Base-by-base conservation (phyloP, 2,329 filamentous ascomycete genomes). In the Ophiostoma pallidulum region DNA sequence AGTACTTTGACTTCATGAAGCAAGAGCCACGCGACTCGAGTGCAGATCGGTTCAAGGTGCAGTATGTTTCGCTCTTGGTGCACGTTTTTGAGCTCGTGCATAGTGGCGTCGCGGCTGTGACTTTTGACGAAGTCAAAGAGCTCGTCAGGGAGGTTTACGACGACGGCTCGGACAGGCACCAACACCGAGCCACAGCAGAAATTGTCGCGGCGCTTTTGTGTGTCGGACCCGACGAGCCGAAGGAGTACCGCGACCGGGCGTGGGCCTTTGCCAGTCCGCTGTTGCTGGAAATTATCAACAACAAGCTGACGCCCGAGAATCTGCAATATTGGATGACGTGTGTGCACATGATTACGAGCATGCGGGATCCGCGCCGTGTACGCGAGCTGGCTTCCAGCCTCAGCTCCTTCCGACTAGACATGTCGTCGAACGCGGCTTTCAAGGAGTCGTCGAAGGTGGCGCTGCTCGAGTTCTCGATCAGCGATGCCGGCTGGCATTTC, bases 371-470 rank as follows among this genome's bases (percentile, higher is more conserved):
- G 12, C 80, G 94, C 38, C 80, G 91, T 53, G 82, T 82, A 3
- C 89, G 85, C 71, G 91, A 94, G 54, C 75, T 98, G 53, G 78
- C 95, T 31, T 84, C 92, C 54, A 84, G 80, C 64, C 72, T 98
- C 18, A 78, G 84, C 40, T 79, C 82, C 46, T 97, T 97, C 76
- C 78, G 88, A 26, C 73, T 98, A 9, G 92, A 98, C 62, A 91
- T 97, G 83, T 73, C 79, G 6, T 96, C 91, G 0, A 96, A 97
- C 61, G 92, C 94, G 4, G 92, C 92, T 0, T 98, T 98, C 75
- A 98, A 98, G 64, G 94, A 98, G 63, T 95, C 91, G 47, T 94
- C 91, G 24, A 96, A 97, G 69, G 87, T 98, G 14, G 84, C 92
- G 55, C 71, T 98, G 26, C 72, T 98, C 16, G 88, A 96, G 56